Percentiles rank a stretch among this genome's conserved stretches.
These are phyloP conservation scores for Zygotorulaspora danielsina DNA, from an alignment of 805 yeast species.

Conservation along the genomic window DNA sequence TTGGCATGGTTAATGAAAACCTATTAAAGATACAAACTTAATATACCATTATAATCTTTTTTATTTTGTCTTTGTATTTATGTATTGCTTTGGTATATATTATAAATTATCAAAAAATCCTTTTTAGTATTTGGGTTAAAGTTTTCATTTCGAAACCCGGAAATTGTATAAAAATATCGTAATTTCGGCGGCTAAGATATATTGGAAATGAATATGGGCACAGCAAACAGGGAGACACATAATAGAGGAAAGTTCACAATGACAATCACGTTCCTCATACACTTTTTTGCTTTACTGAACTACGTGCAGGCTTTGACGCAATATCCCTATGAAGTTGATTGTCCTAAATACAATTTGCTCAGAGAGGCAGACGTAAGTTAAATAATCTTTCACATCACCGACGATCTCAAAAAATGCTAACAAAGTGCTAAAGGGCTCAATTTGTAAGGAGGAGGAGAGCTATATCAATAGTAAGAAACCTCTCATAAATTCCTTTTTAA, in stretches of 20 bases:
- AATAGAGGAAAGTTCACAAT: too few relatives aligned
- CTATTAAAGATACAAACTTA: slow-evolving; percentile 14
- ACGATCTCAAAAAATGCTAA: background rate
- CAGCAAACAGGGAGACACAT: too few relatives aligned
- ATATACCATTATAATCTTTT: slow-evolving; percentile 16
- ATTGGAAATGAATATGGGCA: too few relatives aligned
- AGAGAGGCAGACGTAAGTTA: slow-evolving; percentile 23
- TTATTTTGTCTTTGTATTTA: slow-evolving; percentile 10
- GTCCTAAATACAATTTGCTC: slow-evolving; percentile 26
- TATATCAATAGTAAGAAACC: slow-evolving; percentile 29
- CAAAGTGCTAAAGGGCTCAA: slow-evolving; percentile 7
- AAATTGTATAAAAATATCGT: too few relatives aligned
- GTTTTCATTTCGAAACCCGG: too few relatives aligned
- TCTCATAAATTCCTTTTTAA: slow-evolving; percentile 32
- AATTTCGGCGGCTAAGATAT: too few relatives aligned
- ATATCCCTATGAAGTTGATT: slow-evolving; percentile 26
- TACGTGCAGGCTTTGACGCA: too few relatives aligned
- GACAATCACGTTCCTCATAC: too few relatives aligned
- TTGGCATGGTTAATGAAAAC: slow-evolving; percentile 16
- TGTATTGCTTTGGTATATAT: slow-evolving; percentile 11
- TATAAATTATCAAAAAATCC: slow-evolving; percentile 5
- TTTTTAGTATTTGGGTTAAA: too few relatives aligned
- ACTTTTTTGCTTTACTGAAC: too few relatives aligned
- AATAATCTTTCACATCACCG: background rate
- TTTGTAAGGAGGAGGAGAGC: slow-evolving; percentile 19